A percentile compares a stretch with the other conserved stretches of the same genome.
These are phyloP conservation scores for Albugo laibachii DNA, from an alignment of 352 stramenopile species.

Conservation along the genomic window DNA sequence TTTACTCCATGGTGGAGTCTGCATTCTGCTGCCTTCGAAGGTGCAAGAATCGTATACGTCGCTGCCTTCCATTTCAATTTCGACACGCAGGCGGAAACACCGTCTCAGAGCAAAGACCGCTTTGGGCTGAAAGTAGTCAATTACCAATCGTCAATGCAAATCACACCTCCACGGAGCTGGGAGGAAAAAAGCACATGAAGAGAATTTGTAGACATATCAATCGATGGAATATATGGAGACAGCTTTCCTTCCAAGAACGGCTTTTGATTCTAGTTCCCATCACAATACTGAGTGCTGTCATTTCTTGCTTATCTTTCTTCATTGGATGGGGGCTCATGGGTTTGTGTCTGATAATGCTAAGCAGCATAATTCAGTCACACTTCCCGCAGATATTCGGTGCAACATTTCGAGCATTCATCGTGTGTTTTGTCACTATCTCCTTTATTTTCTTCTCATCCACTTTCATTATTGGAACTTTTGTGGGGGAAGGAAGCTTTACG, in stretches of 20 bases:
- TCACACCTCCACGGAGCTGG: too few relatives aligned
- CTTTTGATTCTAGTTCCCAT: constrained; percentile 27
- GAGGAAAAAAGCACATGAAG: too few relatives aligned
- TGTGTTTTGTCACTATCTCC: constrained; percentile 57
- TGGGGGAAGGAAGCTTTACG: constrained; percentile 66
- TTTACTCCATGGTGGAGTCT: constrained; percentile 26
- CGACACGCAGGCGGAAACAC: too few relatives aligned
- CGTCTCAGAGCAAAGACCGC: too few relatives aligned
- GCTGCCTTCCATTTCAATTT: too few relatives aligned
- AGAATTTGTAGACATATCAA: too few relatives aligned
- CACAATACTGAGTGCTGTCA: constrained; percentile 26
- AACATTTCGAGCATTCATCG: constrained; percentile 76
- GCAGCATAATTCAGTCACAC: constrained; percentile 36
- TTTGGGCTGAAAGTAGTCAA: too few relatives aligned
- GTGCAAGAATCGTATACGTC: not conserved
- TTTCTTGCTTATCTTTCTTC: constrained; percentile 40
- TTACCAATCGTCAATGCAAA: too few relatives aligned
- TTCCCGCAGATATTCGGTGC: constrained; percentile 72
- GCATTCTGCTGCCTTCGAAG: constrained; percentile 13
- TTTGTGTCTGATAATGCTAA: constrained; percentile 36
- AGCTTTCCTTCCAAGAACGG: constrained; percentile 20
- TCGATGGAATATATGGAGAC: constrained; percentile 30
- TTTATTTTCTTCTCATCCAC: constrained; percentile 79
- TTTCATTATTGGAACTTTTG: constrained; percentile 72
- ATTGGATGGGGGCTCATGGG: constrained; percentile 61